phyloP scores from a whole-genome alignment of 305 asterid genomes.

The Fraxinus latifolia region DNA sequence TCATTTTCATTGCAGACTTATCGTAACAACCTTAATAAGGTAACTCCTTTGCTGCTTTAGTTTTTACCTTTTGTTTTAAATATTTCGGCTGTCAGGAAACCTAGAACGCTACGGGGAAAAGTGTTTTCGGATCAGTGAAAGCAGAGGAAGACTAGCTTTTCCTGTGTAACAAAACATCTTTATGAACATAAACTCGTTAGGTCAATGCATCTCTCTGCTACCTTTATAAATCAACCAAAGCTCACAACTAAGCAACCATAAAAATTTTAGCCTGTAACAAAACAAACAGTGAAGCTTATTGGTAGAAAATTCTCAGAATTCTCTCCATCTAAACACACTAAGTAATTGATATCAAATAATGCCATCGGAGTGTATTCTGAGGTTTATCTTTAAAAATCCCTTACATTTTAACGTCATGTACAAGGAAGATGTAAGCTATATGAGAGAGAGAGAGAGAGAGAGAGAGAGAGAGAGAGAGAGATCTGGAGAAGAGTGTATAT shows the following conservation, averaged over 20 bases:
- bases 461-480: not conserved
- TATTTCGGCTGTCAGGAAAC: constrained; percentile 8
- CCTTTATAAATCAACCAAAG: constrained; percentile 4
- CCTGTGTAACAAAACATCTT: not conserved
- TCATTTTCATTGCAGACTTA: constrained; percentile 63
- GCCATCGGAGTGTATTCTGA: not conserved
- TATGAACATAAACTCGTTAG: not conserved
- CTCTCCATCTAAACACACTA: constrained; percentile 3
- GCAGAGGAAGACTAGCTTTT: not conserved
- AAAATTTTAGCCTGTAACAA: not conserved
- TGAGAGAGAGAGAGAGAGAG: not conserved
- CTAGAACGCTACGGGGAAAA: not conserved
- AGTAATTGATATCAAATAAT: not conserved
- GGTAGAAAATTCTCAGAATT: not conserved
- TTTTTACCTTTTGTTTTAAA: constrained; percentile 13
- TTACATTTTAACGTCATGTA: not conserved
- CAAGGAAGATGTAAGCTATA: not conserved
- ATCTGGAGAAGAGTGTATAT: not conserved
- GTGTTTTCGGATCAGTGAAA: not conserved
- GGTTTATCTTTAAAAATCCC: not conserved
- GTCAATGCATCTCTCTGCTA: constrained; percentile 1
- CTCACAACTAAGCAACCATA: not conserved
- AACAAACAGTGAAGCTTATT: constrained; percentile 3
- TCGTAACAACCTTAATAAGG: constrained; percentile 98
- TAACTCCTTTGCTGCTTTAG: constrained; percentile 30